A percentile compares a stretch with the other conserved stretches of the same genome.
These are phyloP conservation scores for Phoma sp. DNA, from an alignment of 2,329 filamentous ascomycete genomes.

Conservation along the genomic window DNA sequence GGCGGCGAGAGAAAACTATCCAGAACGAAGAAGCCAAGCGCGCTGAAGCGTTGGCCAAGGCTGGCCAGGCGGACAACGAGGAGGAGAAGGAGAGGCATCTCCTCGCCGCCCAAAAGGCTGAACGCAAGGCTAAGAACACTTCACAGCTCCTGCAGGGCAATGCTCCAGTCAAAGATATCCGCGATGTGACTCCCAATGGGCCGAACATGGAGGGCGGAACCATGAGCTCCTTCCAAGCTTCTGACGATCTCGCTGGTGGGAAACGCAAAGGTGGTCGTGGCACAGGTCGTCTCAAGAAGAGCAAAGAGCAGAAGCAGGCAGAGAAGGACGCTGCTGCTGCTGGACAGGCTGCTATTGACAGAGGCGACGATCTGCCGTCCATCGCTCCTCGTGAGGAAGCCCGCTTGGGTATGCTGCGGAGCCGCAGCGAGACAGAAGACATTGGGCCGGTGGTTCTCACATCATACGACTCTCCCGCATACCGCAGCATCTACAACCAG, in stretches of 20 bases:
- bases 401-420: slow-evolving; percentile 52
- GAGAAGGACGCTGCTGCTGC: slow-evolving; percentile 81
- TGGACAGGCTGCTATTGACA: slow-evolving; percentile 82
- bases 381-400: slow-evolving; percentile 66
- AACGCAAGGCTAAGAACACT: slow-evolving; percentile 91
- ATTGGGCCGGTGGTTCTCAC: slow-evolving; percentile 44
- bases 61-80: slow-evolving; percentile 79
- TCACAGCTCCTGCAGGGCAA: slow-evolving; percentile 86
- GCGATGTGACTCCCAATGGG: slow-evolving; percentile 73
- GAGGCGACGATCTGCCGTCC: slow-evolving; percentile 72
- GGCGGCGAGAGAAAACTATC: slow-evolving; percentile 90
- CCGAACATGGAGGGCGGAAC: slow-evolving; percentile 84
- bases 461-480: slow-evolving; percentile 85
- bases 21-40: slow-evolving; percentile 88
- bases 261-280: slow-evolving; percentile 61
- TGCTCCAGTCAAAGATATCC: slow-evolving; percentile 73
- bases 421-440: slow-evolving; percentile 58
- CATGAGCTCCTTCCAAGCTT: slow-evolving; percentile 81
- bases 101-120: slow-evolving; percentile 84
- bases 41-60: slow-evolving; percentile 76
- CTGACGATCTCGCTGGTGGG: slow-evolving; percentile 56
- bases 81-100: slow-evolving; percentile 80
- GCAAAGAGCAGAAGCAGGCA: slow-evolving; percentile 73
- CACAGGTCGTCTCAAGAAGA: slow-evolving; percentile 80
- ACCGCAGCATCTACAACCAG: slow-evolving; percentile 96